A percentile compares a stretch with the other conserved stretches of the same genome.
Evolutionary conservation across 192 early-diverging fungal genomes (phyloP).

Genomic region (Thoreauomyces humboldtii): DNA sequence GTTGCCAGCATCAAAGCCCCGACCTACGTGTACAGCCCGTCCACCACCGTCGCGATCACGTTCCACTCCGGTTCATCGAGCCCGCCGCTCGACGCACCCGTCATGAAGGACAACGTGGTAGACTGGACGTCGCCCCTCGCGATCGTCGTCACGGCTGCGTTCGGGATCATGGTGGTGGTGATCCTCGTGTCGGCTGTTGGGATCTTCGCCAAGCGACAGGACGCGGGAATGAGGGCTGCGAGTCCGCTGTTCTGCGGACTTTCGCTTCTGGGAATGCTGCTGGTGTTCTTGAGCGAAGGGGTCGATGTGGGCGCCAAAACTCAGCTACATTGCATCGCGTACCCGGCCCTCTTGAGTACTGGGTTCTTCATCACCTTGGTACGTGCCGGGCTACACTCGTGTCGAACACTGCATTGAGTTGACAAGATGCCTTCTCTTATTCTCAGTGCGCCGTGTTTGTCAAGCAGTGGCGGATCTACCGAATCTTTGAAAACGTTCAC

Average conservation of each 20-base stretch:
- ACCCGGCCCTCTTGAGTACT: constrained; percentile 12
- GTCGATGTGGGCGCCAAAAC: constrained; percentile 18
- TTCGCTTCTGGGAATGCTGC: constrained; percentile 7
- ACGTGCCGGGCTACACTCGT: too few relatives aligned
- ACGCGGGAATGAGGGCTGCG: constrained; percentile 6
- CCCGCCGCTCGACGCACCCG: constrained; percentile 2
- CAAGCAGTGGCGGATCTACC: too few relatives aligned
- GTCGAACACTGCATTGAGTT: too few relatives aligned
- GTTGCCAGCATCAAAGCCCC: too few relatives aligned
- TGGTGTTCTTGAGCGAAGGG: background rate
- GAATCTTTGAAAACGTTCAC: too few relatives aligned
- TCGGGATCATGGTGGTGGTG: background rate
- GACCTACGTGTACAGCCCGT: too few relatives aligned
- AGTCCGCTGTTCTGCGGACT: constrained; percentile 18
- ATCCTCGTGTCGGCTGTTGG: background rate
- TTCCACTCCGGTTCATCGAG: background rate
- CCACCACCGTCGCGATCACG: too few relatives aligned
- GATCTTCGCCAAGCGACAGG: background rate
- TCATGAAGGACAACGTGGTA: background rate
- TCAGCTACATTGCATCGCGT: constrained; percentile 22
- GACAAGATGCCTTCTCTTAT: too few relatives aligned
- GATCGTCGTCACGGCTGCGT: background rate
- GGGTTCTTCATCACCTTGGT: too few relatives aligned
- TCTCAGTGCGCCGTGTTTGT: too few relatives aligned
- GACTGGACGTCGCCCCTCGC: background rate